Conservation (phyloP, 306 rosid species). For the Lupinus albus region DNA sequence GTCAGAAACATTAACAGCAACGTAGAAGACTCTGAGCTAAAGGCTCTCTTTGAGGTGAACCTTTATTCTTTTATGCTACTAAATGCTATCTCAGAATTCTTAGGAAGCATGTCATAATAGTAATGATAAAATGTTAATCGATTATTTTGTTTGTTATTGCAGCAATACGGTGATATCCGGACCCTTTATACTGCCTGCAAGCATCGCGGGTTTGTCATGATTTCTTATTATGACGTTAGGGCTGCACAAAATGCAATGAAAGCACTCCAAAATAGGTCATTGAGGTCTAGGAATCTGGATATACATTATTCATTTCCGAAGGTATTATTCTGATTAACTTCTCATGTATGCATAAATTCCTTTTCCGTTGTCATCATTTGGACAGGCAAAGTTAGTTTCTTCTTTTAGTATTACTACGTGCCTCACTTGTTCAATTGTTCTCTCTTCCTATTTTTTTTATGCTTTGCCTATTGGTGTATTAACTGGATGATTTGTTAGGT, state of each 20-base stretch:
- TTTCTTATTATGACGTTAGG: constrained; percentile 73
- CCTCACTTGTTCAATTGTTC: constrained; percentile 30
- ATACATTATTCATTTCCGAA: constrained; percentile 82
- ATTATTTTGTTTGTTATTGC: constrained; percentile 42
- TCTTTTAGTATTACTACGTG: constrained; percentile 26
- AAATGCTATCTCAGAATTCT: constrained; percentile 37
- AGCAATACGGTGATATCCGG: constrained; percentile 77
- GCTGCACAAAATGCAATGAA: constrained; percentile 77
- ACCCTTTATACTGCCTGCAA: constrained; percentile 74
- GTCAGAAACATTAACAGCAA: constrained; percentile 78
- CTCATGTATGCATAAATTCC: constrained; percentile 29
- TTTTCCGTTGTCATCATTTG: constrained; percentile 29
- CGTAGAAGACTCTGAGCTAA: constrained; percentile 71
- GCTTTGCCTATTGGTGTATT: constrained; percentile 37
- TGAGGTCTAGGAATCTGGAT: constrained; percentile 70
- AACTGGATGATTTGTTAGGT: constrained; percentile 56
- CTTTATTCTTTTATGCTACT: constrained; percentile 35
- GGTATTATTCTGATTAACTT: constrained; percentile 48
- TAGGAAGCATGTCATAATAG: constrained; percentile 26
- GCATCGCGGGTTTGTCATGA: constrained; percentile 83
- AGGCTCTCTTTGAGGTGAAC: constrained; percentile 79
- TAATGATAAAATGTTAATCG: constrained; percentile 35
- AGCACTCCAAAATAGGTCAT: constrained; percentile 66
- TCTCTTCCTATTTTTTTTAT: constrained; percentile 36
- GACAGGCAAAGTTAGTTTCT: neutral